Conservation (phyloP, 2,329 filamentous ascomycete genomes). For the Nigrograna mackinnonii region DNA sequence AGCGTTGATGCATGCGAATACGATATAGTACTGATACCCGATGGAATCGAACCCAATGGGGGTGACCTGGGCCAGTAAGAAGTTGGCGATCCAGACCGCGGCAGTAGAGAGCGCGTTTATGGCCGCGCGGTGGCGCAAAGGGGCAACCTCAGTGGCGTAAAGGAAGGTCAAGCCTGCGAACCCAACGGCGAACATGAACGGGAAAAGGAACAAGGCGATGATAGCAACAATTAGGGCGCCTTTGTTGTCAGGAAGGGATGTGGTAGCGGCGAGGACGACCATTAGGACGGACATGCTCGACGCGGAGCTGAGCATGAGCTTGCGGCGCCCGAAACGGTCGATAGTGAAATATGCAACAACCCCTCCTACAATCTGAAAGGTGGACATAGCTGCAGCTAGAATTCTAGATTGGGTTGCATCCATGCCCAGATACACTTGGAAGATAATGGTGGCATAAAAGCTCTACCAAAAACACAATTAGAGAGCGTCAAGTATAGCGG, state of each 20-base stretch:
- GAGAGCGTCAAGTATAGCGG: too few relatives aligned
- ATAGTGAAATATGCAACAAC: conserved; percentile 73
- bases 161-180: conserved; percentile 64
- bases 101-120: conserved; percentile 62
- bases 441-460: too few relatives aligned
- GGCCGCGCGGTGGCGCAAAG: conserved; percentile 54
- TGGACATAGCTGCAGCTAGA: conserved; percentile 64
- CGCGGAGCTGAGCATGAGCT: conserved; percentile 57
- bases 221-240: conserved; percentile 56
- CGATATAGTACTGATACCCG: too few relatives aligned
- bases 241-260: conserved; percentile 52
- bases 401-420: conserved; percentile 58
- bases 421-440: conserved; percentile 46
- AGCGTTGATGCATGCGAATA: too few relatives aligned
- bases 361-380: conserved; percentile 60
- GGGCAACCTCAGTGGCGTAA: conserved; percentile 63
- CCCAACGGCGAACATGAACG: conserved; percentile 63
- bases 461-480: too few relatives aligned
- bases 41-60: too few relatives aligned
- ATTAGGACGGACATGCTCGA: conserved; percentile 59
- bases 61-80: conserved; percentile 30
- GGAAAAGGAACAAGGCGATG: conserved; percentile 63
- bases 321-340: conserved; percentile 69
- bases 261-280: conserved; percentile 57
- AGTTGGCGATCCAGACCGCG: conserved; percentile 54